Conservation (phyloP, 805 yeast genomes). For the Debaryomyces hansenii region DNA sequence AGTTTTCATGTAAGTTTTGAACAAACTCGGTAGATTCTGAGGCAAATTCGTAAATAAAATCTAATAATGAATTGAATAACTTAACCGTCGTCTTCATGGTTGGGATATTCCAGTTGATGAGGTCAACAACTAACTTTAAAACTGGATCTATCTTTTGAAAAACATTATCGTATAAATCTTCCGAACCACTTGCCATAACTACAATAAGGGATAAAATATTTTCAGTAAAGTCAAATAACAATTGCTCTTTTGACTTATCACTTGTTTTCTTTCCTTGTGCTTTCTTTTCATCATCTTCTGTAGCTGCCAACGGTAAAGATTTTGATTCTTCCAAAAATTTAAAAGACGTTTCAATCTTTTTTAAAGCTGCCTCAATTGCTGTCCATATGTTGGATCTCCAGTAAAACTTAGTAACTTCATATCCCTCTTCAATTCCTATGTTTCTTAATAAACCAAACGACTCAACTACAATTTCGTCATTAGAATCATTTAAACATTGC, state of each 20-base stretch:
- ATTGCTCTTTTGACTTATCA: conserved; percentile 44
- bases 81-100: conserved; percentile 38
- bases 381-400: conserved; percentile 83
- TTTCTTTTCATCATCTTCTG: conserved; percentile 12
- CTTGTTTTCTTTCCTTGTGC: conserved; percentile 16
- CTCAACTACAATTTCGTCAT: conserved; percentile 77
- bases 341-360: conserved; percentile 51
- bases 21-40: conserved; percentile 59
- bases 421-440: conserved; percentile 82
- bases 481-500: conserved; percentile 61
- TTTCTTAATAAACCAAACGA: conserved; percentile 80
- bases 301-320: conserved; percentile 2
- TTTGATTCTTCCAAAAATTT: conserved; percentile 31
- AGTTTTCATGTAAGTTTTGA: conserved; percentile 19
- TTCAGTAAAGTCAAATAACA: conserved; percentile 68
- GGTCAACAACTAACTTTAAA: conserved; percentile 34
- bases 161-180: conserved; percentile 48
- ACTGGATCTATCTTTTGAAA: conserved; percentile 43
- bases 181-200: conserved; percentile 64
- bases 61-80: conserved; percentile 54
- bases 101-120: conserved; percentile 36
- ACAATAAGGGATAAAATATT: conserved; percentile 69
- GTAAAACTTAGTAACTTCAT: conserved; percentile 69
- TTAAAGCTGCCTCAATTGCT: conserved; percentile 51
- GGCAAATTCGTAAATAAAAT: conserved; percentile 59